These are phyloP conservation scores for Colletotrichum tropicicola DNA, from an alignment of 2,329 filamentous ascomycete genomes.

Conservation along the genomic window DNA sequence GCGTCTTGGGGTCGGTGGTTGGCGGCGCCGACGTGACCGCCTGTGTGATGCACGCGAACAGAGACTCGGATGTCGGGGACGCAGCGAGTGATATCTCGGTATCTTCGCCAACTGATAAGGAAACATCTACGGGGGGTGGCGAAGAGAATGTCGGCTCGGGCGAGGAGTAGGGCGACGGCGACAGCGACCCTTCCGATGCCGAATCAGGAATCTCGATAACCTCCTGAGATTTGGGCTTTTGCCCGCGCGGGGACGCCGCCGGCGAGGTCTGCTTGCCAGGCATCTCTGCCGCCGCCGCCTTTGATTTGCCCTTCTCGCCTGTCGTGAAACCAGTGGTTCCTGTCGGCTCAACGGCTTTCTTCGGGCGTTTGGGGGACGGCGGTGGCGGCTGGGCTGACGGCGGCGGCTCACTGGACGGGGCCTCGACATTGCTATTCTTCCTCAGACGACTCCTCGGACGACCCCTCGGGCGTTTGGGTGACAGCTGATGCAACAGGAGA, in stretches of 20 bases:
- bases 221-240: constrained; percentile 31
- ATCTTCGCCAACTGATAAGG: constrained; percentile 54
- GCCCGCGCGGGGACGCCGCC: constrained; percentile 37
- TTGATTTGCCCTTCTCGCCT: constrained; percentile 2
- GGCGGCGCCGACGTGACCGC: constrained; percentile 62
- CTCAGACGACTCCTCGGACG: constrained; percentile 50
- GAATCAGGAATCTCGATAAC: constrained; percentile 62
- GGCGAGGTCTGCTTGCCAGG: constrained; percentile 31
- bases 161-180: constrained; percentile 43
- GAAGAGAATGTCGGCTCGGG: constrained; percentile 54
- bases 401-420: constrained; percentile 40
- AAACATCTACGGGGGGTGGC: constrained; percentile 50
- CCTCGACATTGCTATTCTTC: constrained; percentile 34
- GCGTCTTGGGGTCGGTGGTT: constrained; percentile 56
- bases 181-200: constrained; percentile 48
- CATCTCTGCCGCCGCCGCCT: no score
- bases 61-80: constrained; percentile 42
- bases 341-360: background rate
- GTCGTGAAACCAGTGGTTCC: background rate
- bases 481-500: no score
- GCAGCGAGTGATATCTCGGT: constrained; percentile 51
- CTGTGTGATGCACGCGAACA: constrained; percentile 63
- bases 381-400: constrained; percentile 42
- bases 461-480: constrained; percentile 47
- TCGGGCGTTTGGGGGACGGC: constrained; percentile 13